Percentiles rank a stretch among this genome's conserved stretches.
phyloP scores from a whole-genome alignment of 2,329 filamentous ascomycete genomes.

The Gaeumannomyces tritici region DNA sequence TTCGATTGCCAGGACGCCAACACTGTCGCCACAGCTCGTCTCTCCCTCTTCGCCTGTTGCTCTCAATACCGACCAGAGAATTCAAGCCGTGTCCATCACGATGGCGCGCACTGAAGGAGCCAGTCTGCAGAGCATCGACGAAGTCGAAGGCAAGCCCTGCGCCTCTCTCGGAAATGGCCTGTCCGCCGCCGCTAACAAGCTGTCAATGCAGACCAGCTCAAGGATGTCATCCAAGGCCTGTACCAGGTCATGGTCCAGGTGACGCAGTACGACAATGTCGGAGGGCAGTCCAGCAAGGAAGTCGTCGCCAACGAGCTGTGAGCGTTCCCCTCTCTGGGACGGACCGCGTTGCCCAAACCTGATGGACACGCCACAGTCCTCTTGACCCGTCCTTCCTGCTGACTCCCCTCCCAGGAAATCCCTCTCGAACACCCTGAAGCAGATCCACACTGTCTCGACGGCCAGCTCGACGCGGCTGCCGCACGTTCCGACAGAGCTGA shows the following conservation, averaged over 20 bases:
- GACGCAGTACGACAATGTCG: slow-evolving; percentile 44
- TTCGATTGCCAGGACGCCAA: not conserved
- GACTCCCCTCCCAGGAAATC: slow-evolving; percentile 12
- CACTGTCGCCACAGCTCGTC: not conserved
- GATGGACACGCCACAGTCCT: not conserved
- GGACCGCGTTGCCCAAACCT: too few species aligned
- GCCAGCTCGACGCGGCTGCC: slow-evolving; percentile 26
- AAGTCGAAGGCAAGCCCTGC: not conserved
- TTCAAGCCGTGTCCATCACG: not conserved
- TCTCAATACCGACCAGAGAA: slow-evolving; percentile 8
- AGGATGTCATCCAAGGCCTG: slow-evolving; percentile 53
- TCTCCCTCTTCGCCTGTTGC: not conserved
- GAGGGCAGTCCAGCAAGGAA: slow-evolving; percentile 38
- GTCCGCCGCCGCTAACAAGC: not conserved
- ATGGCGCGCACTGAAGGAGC: slow-evolving; percentile 5
- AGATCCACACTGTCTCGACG: slow-evolving; percentile 23
- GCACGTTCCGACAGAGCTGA: slow-evolving; percentile 49
- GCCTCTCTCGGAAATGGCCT: not conserved
- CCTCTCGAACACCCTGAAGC: slow-evolving; percentile 27
- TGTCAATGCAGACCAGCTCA: slow-evolving; percentile 39
- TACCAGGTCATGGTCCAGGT: slow-evolving; percentile 56
- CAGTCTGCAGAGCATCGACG: slow-evolving; percentile 7
- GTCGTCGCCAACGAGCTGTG: slow-evolving; percentile 46
- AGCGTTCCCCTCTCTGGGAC: not conserved
- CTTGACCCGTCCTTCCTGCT: not conserved